A percentile compares a stretch with the other conserved stretches of the same genome.
phyloP scores from a whole-genome alignment of 495 filamentous ascomycete genomes.

The Xylaria telfairii region DNA sequence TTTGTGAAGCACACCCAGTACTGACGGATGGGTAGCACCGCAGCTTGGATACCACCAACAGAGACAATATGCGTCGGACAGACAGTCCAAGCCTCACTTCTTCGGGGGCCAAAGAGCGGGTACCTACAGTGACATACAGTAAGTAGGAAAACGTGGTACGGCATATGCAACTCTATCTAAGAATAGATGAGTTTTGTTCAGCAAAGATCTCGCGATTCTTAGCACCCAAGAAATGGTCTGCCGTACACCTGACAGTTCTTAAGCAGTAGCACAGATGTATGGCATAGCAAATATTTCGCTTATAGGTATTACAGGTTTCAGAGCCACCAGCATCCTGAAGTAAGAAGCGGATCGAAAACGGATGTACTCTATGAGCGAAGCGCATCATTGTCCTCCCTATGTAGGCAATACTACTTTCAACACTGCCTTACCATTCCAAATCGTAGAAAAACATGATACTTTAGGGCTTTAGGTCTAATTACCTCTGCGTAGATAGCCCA shows the following conservation, averaged over 20 bases:
- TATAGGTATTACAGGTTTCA: not conserved
- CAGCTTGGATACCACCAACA: conserved; percentile 5
- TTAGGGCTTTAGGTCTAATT: not conserved
- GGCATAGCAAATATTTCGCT: not conserved
- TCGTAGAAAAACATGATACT: not conserved
- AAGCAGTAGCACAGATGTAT: not conserved
- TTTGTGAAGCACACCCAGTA: not conserved
- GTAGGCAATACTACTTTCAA: too few relatives aligned
- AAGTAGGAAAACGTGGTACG: not conserved
- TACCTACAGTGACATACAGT: conserved; percentile 12
- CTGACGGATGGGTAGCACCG: not conserved
- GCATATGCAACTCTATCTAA: conserved; percentile 15
- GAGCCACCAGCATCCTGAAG: not conserved
- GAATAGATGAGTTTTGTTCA: conserved; percentile 12
- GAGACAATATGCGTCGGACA: not conserved
- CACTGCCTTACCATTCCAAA: not conserved
- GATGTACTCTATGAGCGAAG: not conserved
- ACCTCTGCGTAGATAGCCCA: not conserved
- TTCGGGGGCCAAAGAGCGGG: conserved; percentile 2
- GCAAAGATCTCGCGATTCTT: not conserved
- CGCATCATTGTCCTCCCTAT: not conserved
- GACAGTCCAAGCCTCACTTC: not conserved
- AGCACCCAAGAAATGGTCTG: not conserved
- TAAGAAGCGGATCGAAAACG: not conserved
- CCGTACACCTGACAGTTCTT: not conserved